A percentile compares a stretch with the other conserved stretches of the same genome.
Evolutionary conservation across 2,329 filamentous ascomycete species (phyloP).

Genomic region (Bisporella sp.): DNA sequence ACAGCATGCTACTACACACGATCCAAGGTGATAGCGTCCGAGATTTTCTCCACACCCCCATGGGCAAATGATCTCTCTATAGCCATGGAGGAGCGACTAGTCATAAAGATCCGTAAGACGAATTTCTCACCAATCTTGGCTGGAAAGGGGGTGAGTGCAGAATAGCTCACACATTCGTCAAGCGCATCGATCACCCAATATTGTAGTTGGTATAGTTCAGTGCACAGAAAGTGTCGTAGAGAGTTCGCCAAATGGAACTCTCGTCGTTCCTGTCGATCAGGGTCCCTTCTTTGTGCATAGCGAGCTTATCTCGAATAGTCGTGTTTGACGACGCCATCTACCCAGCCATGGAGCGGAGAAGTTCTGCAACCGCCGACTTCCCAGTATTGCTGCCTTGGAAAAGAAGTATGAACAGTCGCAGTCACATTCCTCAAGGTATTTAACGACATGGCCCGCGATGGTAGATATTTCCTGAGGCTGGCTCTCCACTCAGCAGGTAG

Average conservation of each 20-base stretch:
- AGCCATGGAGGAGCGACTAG: too few species aligned
- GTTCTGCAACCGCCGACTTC: too few species aligned
- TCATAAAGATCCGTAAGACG: too few species aligned
- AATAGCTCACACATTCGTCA: constrained; percentile 25
- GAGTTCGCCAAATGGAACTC: constrained; percentile 27
- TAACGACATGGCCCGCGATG: constrained; percentile 12
- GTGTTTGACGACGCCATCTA: constrained; percentile 28
- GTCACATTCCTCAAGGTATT: constrained; percentile 8
- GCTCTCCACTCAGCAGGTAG: constrained; percentile 23
- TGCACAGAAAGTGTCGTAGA: constrained; percentile 24
- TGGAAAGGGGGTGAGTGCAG: too few species aligned
- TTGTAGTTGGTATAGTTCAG: constrained; percentile 16
- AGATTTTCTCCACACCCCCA: too few species aligned
- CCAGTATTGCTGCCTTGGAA: constrained; percentile 19
- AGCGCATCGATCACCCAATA: constrained; percentile 32
- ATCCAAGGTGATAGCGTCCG: too few species aligned
- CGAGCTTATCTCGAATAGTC: constrained; percentile 17
- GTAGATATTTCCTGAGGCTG: constrained; percentile 22
- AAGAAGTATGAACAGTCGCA: constrained; percentile 19
- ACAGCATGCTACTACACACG: too few species aligned
- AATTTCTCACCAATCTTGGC: too few species aligned
- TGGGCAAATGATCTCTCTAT: too few species aligned
- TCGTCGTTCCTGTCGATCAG: constrained; percentile 22
- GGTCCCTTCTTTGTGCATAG: constrained; percentile 16
- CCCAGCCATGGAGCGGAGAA: constrained; percentile 23